Evolutionary conservation across 1,284 basidiomycete genomes (phyloP).

Genomic region (Inonotus obliquus): DNA sequence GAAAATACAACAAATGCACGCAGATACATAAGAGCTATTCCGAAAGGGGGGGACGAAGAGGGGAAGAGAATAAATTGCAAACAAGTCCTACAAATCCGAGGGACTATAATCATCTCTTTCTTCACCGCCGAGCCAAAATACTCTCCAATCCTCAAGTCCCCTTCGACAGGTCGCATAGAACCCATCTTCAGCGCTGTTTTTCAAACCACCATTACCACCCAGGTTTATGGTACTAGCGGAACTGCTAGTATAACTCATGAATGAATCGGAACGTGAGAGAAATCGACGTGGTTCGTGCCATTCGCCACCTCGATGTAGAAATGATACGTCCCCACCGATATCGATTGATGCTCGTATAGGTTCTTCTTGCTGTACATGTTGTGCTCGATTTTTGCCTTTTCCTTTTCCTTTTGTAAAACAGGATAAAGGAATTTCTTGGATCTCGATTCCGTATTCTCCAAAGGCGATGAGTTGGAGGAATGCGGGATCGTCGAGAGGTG

Average conservation of each 20-base stretch:
- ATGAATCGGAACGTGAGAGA: conserved; percentile 36
- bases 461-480: conserved; percentile 65
- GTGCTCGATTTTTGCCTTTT: conserved; percentile 41
- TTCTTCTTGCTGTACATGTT: too few species aligned
- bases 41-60: too few species aligned
- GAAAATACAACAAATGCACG: neutral
- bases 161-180: conserved; percentile 71
- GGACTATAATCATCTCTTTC: conserved; percentile 30
- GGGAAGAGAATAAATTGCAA: neutral
- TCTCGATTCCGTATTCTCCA: conserved; percentile 63
- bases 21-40: neutral
- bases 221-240: conserved; percentile 50
- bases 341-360: conserved; percentile 51
- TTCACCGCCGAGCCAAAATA: conserved; percentile 72
- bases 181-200: conserved; percentile 51
- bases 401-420: conserved; percentile 36
- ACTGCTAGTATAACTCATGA: conserved; percentile 38
- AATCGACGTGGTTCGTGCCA: conserved; percentile 55
- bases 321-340: conserved; percentile 60
- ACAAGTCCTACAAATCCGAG: conserved; percentile 17
- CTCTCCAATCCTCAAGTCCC: conserved; percentile 64
- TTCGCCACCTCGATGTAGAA: conserved; percentile 59
- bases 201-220: conserved; percentile 22
- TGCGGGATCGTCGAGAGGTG: conserved; percentile 33
- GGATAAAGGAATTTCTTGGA: conserved; percentile 53